Evolutionary conservation across 345 rosid genomes (phyloP).

Genomic region (Hibiscus tridactylites): DNA sequence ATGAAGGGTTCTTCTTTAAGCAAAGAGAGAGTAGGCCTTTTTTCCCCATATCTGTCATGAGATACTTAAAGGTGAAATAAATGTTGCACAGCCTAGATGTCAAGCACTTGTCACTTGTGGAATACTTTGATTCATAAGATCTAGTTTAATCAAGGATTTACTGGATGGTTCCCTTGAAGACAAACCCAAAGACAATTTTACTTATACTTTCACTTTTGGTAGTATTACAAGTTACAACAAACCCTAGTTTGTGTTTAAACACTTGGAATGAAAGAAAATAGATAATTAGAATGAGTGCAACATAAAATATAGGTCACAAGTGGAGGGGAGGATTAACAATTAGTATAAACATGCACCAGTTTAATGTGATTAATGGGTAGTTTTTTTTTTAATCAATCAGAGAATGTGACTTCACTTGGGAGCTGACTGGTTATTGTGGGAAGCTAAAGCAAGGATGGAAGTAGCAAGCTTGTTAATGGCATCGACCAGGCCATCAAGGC

Average conservation of each 20-base stretch:
- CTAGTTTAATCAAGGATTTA: background rate
- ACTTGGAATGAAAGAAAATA: background rate
- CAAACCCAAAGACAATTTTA: too few species aligned
- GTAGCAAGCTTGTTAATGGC: constrained; percentile 80
- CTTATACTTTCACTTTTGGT: background rate
- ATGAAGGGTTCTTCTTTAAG: background rate
- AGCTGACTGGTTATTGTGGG: constrained; percentile 28
- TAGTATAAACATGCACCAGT: constrained; percentile 10
- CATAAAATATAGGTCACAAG: background rate
- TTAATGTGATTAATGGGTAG: constrained; percentile 1
- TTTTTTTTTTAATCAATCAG: background rate
- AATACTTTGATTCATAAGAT: background rate
- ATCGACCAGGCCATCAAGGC: constrained; percentile 55
- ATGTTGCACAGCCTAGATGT: background rate
- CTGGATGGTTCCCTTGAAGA: background rate
- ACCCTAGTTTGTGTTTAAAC: constrained; percentile 9
- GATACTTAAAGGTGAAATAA: background rate
- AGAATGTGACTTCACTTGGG: constrained; percentile 14
- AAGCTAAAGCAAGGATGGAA: constrained; percentile 64
- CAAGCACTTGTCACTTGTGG: background rate
- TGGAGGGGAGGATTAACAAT: background rate
- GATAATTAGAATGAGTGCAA: constrained; percentile 1
- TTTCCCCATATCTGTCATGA: background rate
- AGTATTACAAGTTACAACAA: background rate
- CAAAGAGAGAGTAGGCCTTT: too few species aligned